Conservation (phyloP, 345 rosid species). For the Raphanus sativus region DNA sequence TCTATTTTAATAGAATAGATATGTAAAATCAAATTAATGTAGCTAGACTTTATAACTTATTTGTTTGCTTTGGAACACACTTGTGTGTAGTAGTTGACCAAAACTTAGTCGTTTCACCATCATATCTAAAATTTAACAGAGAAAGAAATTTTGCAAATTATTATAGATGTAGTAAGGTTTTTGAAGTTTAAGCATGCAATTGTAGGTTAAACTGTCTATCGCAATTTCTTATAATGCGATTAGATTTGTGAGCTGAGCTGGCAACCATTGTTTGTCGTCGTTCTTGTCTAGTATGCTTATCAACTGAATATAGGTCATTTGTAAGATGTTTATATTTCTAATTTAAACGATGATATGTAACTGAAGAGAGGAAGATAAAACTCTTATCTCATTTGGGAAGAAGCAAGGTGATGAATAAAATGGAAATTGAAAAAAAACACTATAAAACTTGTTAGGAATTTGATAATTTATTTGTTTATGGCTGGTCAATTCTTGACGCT, state of each 20-base stretch:
- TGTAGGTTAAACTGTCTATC: neutral
- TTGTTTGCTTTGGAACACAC: too few species aligned
- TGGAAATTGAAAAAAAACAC: neutral
- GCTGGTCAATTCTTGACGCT: neutral
- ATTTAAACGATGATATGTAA: neutral
- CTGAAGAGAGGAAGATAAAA: neutral
- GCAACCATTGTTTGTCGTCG: neutral
- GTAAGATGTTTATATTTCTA: neutral
- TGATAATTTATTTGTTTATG: neutral
- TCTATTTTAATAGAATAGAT: too few species aligned
- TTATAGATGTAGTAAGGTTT: neutral
- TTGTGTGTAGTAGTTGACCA: too few species aligned
- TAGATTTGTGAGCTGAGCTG: neutral
- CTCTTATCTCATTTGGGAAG: neutral
- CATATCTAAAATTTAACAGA: neutral
- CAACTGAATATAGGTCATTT: neutral
- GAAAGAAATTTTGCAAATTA: neutral
- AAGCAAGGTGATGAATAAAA: neutral
- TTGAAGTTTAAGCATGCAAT: neutral
- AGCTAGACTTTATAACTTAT: neutral
- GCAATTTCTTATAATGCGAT: neutral
- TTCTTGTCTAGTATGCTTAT: neutral
- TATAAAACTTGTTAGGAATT: neutral
- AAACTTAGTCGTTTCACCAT: neutral
- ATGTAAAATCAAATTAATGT: neutral